phyloP scores from a whole-genome alignment of 2,329 filamentous ascomycete species.

The Fusarium nelsonii region DNA sequence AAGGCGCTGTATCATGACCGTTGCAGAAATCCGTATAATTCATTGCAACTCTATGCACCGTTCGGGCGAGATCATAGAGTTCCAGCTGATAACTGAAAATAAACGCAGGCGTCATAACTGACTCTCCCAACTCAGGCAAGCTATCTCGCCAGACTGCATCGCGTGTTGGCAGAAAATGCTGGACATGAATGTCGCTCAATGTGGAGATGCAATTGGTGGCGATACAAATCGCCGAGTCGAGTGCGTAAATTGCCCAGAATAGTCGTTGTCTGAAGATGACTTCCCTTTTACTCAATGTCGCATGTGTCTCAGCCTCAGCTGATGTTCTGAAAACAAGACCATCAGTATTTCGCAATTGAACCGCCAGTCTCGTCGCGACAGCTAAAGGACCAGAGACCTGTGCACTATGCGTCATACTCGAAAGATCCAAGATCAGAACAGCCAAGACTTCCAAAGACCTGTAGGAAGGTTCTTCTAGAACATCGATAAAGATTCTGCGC shows the following conservation, averaged over 20 bases:
- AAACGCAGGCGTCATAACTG: background rate
- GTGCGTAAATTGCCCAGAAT: slow-evolving; percentile 1
- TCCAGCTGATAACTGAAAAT: background rate
- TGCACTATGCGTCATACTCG: slow-evolving; percentile 1
- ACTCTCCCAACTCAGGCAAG: background rate
- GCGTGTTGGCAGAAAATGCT: background rate
- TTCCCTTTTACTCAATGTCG: background rate
- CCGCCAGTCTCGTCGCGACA: background rate
- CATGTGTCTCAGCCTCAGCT: background rate
- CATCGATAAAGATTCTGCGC: background rate
- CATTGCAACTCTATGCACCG: background rate
- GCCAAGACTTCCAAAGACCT: background rate
- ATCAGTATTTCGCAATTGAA: background rate
- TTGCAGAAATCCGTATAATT: background rate
- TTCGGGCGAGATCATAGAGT: background rate
- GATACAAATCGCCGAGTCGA: background rate
- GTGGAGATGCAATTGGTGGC: background rate
- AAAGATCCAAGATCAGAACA: background rate
- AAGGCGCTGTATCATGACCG: background rate
- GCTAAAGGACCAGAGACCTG: background rate
- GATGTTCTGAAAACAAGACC: background rate
- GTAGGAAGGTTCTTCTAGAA: background rate
- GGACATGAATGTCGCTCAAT: background rate
- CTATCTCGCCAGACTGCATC: background rate
- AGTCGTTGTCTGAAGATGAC: background rate